phyloP scores from a whole-genome alignment of 2,329 filamentous ascomycete genomes.

The Penicillium sp. region DNA sequence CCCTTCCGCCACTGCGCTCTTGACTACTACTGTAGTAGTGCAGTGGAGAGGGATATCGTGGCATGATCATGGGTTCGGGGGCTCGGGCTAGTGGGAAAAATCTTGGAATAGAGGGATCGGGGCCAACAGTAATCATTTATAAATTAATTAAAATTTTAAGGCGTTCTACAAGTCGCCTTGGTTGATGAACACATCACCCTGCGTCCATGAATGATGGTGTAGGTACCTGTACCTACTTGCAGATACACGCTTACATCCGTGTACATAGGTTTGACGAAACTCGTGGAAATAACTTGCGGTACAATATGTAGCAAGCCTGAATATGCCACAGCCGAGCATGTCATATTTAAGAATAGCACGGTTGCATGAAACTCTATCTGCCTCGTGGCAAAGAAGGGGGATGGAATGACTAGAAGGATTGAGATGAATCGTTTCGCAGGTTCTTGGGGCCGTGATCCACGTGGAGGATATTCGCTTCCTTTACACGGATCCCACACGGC shows the following conservation, averaged over 20 bases:
- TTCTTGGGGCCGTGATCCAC: background rate
- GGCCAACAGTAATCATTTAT: background rate
- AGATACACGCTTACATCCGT: too few species aligned
- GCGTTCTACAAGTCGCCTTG: background rate
- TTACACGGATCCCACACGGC: background rate
- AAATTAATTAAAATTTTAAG: background rate
- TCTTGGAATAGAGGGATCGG: background rate
- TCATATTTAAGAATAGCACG: background rate
- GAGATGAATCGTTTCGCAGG: background rate
- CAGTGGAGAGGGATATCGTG: background rate
- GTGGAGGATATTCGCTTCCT: background rate
- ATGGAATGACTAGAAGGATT: slow-evolving; percentile 2
- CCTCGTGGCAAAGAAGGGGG: background rate
- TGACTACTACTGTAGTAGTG: background rate
- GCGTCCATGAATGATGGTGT: background rate
- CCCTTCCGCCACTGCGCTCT: background rate
- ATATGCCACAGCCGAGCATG: background rate
- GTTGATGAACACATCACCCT: background rate
- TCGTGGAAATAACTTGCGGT: background rate
- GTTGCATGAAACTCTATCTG: background rate
- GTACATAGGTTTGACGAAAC: too few species aligned
- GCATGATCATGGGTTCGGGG: background rate
- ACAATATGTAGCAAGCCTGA: background rate
- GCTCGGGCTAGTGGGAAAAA: background rate
- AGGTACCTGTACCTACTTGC: background rate